Percentiles rank a stretch among this genome's conserved stretches.
These are phyloP conservation scores for Globisporangium cederbergense DNA, from an alignment of 352 stramenopile species.

Conservation along the genomic window DNA sequence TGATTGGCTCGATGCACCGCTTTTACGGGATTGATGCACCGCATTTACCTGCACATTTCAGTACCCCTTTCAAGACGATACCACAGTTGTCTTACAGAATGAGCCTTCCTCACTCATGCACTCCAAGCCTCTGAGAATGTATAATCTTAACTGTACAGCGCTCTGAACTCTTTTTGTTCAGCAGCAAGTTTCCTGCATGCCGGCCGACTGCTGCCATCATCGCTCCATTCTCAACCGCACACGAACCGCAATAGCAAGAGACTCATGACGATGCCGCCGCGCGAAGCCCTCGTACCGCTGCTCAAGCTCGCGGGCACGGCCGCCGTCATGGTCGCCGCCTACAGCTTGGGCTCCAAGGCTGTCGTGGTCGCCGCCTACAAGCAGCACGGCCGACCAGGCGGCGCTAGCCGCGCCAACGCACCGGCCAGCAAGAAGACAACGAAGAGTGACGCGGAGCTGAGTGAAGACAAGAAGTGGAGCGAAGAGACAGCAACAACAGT, in stretches of 20 bases:
- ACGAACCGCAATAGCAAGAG: background rate
- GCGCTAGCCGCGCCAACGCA: background rate
- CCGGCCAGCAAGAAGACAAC: constrained; percentile 17
- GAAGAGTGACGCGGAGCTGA: background rate
- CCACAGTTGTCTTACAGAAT: too few relatives aligned
- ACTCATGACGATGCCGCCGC: constrained; percentile 18
- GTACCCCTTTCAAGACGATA: background rate
- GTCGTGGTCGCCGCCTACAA: constrained; percentile 14
- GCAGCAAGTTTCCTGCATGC: background rate
- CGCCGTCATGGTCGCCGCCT: constrained; percentile 26
- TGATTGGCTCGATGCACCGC: constrained; percentile 4
- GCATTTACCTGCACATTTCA: background rate
- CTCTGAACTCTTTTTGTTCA: constrained; percentile 2
- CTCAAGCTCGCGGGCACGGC: constrained; percentile 36
- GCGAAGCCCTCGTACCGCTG: constrained; percentile 29
- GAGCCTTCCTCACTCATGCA: too few relatives aligned
- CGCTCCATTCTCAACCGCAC: background rate
- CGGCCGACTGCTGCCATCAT: background rate
- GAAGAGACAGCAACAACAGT: constrained; percentile 12
- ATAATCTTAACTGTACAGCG: background rate
- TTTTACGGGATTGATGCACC: background rate
- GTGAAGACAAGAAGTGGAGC: background rate
- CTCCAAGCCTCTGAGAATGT: background rate
- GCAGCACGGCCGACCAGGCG: constrained; percentile 4
- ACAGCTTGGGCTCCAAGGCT: constrained; percentile 19